Conservation (phyloP, 2,329 filamentous ascomycete species). For the Xylaria sp. region DNA sequence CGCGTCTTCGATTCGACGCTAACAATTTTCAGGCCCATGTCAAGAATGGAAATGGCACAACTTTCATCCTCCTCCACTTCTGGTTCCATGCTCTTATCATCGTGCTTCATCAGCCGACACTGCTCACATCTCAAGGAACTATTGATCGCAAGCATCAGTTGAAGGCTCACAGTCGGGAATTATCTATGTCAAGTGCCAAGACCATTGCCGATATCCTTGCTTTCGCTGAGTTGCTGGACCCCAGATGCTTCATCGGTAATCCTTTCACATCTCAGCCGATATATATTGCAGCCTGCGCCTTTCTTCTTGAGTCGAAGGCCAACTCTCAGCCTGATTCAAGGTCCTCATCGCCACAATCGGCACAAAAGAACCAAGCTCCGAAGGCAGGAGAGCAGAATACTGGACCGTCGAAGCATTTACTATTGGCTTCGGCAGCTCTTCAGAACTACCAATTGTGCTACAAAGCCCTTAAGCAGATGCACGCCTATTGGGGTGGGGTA, state of each 20-base stretch:
- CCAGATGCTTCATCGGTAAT: slow-evolving; percentile 86
- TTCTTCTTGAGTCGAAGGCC: slow-evolving; percentile 82
- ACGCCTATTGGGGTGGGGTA: slow-evolving; percentile 86
- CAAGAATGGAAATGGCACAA: slow-evolving; percentile 82
- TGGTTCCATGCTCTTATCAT: slow-evolving; percentile 92
- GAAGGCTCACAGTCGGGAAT: slow-evolving; percentile 81
- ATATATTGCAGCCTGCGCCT: slow-evolving; percentile 90
- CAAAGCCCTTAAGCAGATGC: slow-evolving; percentile 82
- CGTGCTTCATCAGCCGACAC: slow-evolving; percentile 83
- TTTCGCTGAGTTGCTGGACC: slow-evolving; percentile 86
- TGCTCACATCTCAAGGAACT: slow-evolving; percentile 79
- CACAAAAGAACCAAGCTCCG: slow-evolving; percentile 43
- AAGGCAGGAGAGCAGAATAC: slow-evolving; percentile 50
- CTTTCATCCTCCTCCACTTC: slow-evolving; percentile 86
- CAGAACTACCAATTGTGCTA: slow-evolving; percentile 91
- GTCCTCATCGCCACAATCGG: slow-evolving; percentile 62
- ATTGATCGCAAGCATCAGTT: slow-evolving; percentile 73
- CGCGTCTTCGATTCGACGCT: slow-evolving; percentile 83
- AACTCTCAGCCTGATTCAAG: slow-evolving; percentile 74
- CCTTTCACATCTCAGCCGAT: slow-evolving; percentile 92
- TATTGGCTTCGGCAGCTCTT: slow-evolving; percentile 83
- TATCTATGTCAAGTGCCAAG: slow-evolving; percentile 89
- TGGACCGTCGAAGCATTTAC: slow-evolving; percentile 72
- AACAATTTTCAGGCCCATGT: slow-evolving; percentile 88
- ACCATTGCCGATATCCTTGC: slow-evolving; percentile 90